Evolutionary conservation across 2,329 filamentous ascomycete genomes (phyloP).

Genomic region (Fusarium subtropicale): DNA sequence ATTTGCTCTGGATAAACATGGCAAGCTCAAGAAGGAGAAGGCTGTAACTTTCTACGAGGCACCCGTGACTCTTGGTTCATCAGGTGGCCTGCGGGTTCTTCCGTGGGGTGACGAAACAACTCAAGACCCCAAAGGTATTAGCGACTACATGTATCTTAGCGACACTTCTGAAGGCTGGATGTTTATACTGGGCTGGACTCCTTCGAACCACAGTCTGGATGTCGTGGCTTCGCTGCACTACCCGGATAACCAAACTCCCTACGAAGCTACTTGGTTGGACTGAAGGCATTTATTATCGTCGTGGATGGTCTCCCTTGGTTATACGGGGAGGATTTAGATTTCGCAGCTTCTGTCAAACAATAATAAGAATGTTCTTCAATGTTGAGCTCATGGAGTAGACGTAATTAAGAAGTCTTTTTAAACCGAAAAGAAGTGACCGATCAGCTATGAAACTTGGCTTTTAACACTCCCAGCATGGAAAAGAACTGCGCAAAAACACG

Average conservation of each 20-base stretch:
- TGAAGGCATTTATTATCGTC: too few species aligned
- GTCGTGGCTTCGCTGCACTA: conserved; percentile 3
- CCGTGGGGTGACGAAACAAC: conserved; percentile 7
- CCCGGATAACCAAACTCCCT: conserved; percentile 5
- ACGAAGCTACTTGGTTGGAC: conserved; percentile 12
- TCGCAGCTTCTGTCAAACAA: too few species aligned
- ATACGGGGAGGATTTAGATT: too few species aligned
- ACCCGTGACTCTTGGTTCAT: conserved; percentile 8
- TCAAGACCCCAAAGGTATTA: neutral
- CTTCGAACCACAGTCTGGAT: neutral
- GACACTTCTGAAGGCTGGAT: conserved; percentile 10
- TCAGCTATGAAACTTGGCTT: too few species aligned
- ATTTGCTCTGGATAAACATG: neutral
- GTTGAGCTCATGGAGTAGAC: too few species aligned
- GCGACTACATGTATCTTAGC: conserved; percentile 10
- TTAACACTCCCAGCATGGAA: too few species aligned
- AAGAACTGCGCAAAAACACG: too few species aligned
- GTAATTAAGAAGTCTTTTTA: too few species aligned
- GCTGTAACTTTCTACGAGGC: conserved; percentile 8
- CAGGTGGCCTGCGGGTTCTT: conserved; percentile 1
- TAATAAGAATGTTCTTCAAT: too few species aligned
- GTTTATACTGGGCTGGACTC: conserved; percentile 5
- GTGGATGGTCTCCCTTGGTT: too few species aligned
- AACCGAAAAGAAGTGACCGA: too few species aligned
- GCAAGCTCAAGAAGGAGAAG: neutral